These are phyloP conservation scores for Penicillium steckii DNA, from an alignment of 495 filamentous ascomycete genomes.

Conservation along the genomic window DNA sequence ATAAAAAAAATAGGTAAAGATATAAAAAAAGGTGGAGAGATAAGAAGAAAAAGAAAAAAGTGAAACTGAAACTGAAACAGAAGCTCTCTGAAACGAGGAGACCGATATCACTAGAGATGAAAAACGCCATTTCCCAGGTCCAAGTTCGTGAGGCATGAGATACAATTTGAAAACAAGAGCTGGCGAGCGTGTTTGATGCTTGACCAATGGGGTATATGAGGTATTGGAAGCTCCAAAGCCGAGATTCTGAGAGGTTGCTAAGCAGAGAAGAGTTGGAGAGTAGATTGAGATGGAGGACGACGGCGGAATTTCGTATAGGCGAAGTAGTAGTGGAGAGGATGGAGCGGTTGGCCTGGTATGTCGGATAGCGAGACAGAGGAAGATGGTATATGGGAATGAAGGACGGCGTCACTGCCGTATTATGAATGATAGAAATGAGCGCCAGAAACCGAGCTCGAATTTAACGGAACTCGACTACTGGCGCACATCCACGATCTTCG, in stretches of 20 bases:
- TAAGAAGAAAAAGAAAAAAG: constrained; percentile 9
- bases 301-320: too few relatives aligned
- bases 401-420: neutral
- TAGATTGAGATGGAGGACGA: neutral
- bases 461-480: constrained; percentile 93
- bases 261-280: neutral
- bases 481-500: constrained; percentile 77
- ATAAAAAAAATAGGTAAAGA: neutral
- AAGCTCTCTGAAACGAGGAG: constrained; percentile 5
- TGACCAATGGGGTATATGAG: constrained; percentile 12
- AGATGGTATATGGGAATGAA: neutral
- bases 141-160: constrained; percentile 31
- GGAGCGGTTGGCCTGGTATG: constrained; percentile 5
- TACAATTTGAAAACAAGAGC: constrained; percentile 18
- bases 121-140: constrained; percentile 27
- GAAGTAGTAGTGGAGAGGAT: constrained; percentile 1
- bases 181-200: constrained; percentile 1
- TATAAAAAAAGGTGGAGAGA: neutral
- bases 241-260: neutral
- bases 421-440: neutral
- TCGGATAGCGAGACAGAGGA: neutral
- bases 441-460: constrained; percentile 17
- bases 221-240: constrained; percentile 6
- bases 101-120: constrained; percentile 16
- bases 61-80: constrained; percentile 7